phyloP scores from a whole-genome alignment of 2,329 filamentous ascomycete species.

The Diaporthe sp. region DNA sequence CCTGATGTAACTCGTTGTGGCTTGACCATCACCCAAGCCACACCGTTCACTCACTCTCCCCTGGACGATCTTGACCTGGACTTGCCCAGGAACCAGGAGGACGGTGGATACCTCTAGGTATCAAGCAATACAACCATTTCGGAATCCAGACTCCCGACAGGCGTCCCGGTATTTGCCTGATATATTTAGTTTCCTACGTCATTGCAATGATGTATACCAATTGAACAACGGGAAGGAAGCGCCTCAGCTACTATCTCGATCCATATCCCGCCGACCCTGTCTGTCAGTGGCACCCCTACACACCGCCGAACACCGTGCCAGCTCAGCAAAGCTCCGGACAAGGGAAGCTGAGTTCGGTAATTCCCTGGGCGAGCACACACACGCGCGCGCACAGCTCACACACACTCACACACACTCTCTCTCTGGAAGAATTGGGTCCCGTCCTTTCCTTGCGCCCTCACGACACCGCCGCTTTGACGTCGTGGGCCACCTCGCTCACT shows the following conservation, averaged over 20 bases:
- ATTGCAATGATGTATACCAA: slow-evolving; percentile 13
- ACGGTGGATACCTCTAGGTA: slow-evolving; percentile 19
- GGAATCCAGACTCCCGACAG: neutral
- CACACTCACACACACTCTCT: too few relatives aligned
- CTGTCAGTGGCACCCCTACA: neutral
- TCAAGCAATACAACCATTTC: slow-evolving; percentile 23
- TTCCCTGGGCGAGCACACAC: neutral
- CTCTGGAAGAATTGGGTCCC: neutral
- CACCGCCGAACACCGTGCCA: slow-evolving; percentile 32
- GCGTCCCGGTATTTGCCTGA: slow-evolving; percentile 8
- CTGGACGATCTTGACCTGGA: slow-evolving; percentile 11
- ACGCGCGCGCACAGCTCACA: too few relatives aligned
- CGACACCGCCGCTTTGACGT: slow-evolving; percentile 32
- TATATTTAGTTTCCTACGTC: slow-evolving; percentile 24
- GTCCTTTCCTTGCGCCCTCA: slow-evolving; percentile 9
- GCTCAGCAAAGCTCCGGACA: slow-evolving; percentile 15
- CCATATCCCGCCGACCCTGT: neutral
- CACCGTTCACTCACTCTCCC: neutral
- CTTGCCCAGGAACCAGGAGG: neutral
- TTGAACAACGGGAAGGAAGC: slow-evolving; percentile 14
- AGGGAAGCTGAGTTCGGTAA: slow-evolving; percentile 6
- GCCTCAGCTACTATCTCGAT: slow-evolving; percentile 13
- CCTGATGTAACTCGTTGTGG: neutral
- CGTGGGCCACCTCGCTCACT: slow-evolving; percentile 23
- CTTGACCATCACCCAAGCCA: neutral